phyloP scores from a whole-genome alignment of 148 eudicot genomes.

The Persicaria tinctoria region DNA sequence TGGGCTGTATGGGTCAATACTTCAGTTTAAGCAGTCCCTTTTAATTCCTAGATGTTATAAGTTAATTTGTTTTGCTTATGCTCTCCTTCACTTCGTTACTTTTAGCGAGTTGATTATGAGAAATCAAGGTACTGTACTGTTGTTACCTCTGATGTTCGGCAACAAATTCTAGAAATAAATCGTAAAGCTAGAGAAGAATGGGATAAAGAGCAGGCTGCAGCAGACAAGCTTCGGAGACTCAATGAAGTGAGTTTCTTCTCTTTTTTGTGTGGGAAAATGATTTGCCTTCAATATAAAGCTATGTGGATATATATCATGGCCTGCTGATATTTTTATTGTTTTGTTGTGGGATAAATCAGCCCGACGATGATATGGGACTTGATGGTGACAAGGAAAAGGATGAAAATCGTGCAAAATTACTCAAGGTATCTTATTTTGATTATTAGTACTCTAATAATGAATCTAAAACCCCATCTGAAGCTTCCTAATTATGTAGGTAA shows the following conservation, averaged over 20 bases:
- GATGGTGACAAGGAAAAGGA: constrained; percentile 82
- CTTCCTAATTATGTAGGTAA: constrained; percentile 29
- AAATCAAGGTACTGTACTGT: constrained; percentile 62
- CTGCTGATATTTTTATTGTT: not conserved
- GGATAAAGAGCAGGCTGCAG: constrained; percentile 83
- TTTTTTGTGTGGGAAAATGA: not conserved
- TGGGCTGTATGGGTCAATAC: not conserved
- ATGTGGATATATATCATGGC: not conserved
- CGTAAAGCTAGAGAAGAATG: constrained; percentile 81
- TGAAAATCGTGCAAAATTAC: constrained; percentile 47
- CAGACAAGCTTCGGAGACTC: constrained; percentile 55
- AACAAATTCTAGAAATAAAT: constrained; percentile 67
- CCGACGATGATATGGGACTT: constrained; percentile 41
- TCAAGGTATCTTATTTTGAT: constrained; percentile 44
- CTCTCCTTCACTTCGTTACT: not conserved
- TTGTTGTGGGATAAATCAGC: constrained; percentile 27
- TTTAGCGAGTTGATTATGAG: constrained; percentile 80
- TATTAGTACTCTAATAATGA: not conserved
- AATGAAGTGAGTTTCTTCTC: constrained; percentile 46
- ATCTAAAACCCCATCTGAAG: not conserved
- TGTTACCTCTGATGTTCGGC: constrained; percentile 70
- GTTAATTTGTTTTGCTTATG: constrained; percentile 1
- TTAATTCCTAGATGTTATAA: constrained; percentile 6
- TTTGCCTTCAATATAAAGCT: not conserved
- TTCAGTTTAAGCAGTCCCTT: not conserved